Conservation (phyloP, 345 rosid species). For the Acer saccharum region DNA sequence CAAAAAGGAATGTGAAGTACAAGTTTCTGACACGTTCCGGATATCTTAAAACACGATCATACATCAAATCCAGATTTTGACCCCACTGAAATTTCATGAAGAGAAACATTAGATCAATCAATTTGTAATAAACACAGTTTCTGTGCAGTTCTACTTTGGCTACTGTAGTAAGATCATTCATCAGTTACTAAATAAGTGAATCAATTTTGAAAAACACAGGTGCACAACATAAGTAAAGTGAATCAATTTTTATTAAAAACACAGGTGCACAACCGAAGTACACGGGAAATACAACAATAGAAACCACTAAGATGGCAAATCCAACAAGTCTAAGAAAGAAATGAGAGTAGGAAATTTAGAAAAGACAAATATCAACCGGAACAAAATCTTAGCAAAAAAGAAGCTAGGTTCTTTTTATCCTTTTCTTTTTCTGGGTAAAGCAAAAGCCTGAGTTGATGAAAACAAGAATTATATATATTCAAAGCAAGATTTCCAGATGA, state of each 20-base stretch:
- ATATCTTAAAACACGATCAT: constrained; percentile 78
- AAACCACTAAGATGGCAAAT: not conserved
- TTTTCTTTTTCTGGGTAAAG: not conserved
- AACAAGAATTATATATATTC: not conserved
- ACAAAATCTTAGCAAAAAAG: not conserved
- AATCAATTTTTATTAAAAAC: not conserved
- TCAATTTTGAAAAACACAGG: not conserved
- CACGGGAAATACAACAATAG: not conserved
- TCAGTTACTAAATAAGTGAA: not conserved
- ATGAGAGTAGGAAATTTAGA: not conserved
- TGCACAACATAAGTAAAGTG: not conserved
- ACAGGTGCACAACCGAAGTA: not conserved
- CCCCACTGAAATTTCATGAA: constrained; percentile 77
- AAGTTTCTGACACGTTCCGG: constrained; percentile 88
- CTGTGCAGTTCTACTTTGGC: constrained; percentile 1
- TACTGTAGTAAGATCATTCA: constrained; percentile 4
- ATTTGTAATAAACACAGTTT: not conserved
- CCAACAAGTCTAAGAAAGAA: not conserved
- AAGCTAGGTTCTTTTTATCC: not conserved
- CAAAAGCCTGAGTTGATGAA: not conserved
- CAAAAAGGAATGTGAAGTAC: constrained; percentile 92
- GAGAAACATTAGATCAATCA: constrained; percentile 16
- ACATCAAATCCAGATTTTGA: constrained; percentile 74
- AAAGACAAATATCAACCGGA: not conserved
- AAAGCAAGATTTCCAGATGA: not conserved